Evolutionary conservation across 306 rosid genomes (phyloP), one percentile per base, ranked within the genome.

Genomic region (Pterocarpus santalinus): DNA sequence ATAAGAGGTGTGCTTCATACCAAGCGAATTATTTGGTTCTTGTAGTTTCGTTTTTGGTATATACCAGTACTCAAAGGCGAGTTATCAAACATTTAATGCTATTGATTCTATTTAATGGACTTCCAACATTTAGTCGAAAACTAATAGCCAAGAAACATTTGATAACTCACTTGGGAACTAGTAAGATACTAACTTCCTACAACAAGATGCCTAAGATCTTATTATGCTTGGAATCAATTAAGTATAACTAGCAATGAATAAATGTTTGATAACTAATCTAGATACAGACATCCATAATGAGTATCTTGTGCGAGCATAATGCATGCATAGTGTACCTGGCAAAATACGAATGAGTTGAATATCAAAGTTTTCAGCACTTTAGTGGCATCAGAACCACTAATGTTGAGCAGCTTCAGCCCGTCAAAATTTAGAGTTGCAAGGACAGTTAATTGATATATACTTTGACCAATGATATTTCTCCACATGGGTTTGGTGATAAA

Each of bases 381-480:
- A 16, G 86, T 87, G 75, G 96, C 89, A 90, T 90, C 91, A 28
- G 92, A 71, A 51, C 98, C 99, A 77, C 60, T 32, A 44, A 95
- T 90, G 74, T 86, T 69, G 66, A 95, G 90, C 15, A 95, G 84
- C 72, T 76, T 82, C 89, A 83, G 86, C 34, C 99, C 99, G 1
- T 75, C 82, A 85, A 95, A 91, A 81, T 85, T 77, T 16, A 95
- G 90, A 83, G 88, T 77, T 2, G 52, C 90, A 22, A 95, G 96
- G 58, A 93, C 89, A 76, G 77, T 84, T 47, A 95, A 86, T 76
- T 95, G 99, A 73, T 93, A 95, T 69, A 92, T 86, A 70, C 99
- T 91, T 88, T 95, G 99, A 68, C 99, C 99, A 28, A 95, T 78
- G 72, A 95, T 92, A 80, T 95, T 95, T 84, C 97, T 89, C 99